Percentiles rank a stretch among this genome's conserved stretches.
These are phyloP conservation scores for Lactuca sativa DNA, from an alignment of 129 eudicot species.

Conservation along the genomic window DNA sequence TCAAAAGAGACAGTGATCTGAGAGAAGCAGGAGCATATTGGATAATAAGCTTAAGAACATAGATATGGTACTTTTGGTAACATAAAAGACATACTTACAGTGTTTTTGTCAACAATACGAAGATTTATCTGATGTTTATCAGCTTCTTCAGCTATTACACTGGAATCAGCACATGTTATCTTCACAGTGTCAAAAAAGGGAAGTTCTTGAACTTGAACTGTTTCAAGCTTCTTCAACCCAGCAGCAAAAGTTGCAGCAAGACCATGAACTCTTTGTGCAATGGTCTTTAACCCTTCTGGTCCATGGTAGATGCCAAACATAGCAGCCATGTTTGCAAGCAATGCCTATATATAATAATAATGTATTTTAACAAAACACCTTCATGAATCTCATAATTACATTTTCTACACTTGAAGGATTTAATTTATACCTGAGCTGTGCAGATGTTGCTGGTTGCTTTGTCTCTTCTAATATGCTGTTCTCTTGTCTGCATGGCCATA, in stretches of 20 bases:
- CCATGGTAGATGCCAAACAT: slow-evolving; percentile 97
- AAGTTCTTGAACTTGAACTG: slow-evolving; percentile 75
- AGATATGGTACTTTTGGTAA: not conserved
- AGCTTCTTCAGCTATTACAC: slow-evolving; percentile 80
- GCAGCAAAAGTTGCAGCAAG: slow-evolving; percentile 82
- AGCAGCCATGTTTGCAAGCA: slow-evolving; percentile 99
- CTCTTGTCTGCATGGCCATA: slow-evolving; percentile 99
- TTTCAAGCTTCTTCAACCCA: slow-evolving; percentile 83
- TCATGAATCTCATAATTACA: not conserved
- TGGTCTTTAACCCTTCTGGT: slow-evolving; percentile 92
- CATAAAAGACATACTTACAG: slow-evolving; percentile 45
- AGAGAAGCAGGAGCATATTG: slow-evolving; percentile 9
- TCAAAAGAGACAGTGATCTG: slow-evolving; percentile 93
- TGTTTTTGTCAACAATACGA: slow-evolving; percentile 74
- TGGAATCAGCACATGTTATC: slow-evolving; percentile 65
- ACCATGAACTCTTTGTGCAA: slow-evolving; percentile 89
- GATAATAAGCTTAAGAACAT: not conserved
- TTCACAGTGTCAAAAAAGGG: slow-evolving; percentile 97
- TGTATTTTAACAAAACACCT: not conserved
- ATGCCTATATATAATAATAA: slow-evolving; percentile 52
- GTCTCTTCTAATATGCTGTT: slow-evolving; percentile 95
- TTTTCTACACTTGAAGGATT: not conserved
- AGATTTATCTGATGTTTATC: slow-evolving; percentile 69
- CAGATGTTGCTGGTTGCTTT: slow-evolving; percentile 97
- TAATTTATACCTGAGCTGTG: slow-evolving; percentile 79